phyloP scores from a whole-genome alignment of 768 basidiomycete species.

The Dioszegia crocea region DNA sequence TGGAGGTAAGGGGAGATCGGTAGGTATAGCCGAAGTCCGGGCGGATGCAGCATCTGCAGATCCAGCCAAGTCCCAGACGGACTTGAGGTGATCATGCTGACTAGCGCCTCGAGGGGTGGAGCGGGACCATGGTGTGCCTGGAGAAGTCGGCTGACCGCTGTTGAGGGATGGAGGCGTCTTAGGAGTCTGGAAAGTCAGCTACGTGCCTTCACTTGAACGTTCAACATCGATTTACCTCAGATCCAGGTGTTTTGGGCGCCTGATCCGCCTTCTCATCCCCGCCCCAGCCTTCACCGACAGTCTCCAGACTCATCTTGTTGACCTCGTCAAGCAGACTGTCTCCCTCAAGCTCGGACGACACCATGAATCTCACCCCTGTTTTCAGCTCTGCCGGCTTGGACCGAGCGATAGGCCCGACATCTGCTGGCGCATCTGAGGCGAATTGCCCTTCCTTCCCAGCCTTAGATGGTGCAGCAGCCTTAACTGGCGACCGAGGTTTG shows the following conservation, averaged over 20 bases:
- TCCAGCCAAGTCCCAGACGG: conserved; percentile 34
- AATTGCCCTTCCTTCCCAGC: conserved; percentile 18
- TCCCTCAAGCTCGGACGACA: conserved; percentile 45
- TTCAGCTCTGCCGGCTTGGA: conserved; percentile 19
- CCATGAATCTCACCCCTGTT: conserved; percentile 47
- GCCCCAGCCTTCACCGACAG: conserved; percentile 28
- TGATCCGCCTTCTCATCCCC: conserved; percentile 9
- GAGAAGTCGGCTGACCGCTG: conserved; percentile 9
- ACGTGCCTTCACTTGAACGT: not conserved
- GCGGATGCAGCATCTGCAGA: not conserved
- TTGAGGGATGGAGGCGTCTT: conserved; percentile 25
- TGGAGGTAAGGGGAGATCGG: not conserved
- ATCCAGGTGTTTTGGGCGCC: conserved; percentile 12
- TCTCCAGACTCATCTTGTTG: conserved; percentile 48
- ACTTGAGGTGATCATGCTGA: conserved; percentile 37
- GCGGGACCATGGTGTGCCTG: conserved; percentile 9
- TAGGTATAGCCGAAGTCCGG: not conserved
- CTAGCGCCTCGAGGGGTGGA: not conserved
- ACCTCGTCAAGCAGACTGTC: conserved; percentile 47
- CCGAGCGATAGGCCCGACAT: not conserved
- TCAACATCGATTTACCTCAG: conserved; percentile 24
- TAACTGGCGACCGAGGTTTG: conserved; percentile 13
- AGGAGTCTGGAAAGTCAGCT: conserved; percentile 22
- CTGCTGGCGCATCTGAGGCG: conserved; percentile 11
- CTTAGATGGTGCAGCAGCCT: conserved; percentile 11